Base-by-base conservation (phyloP, 148 eudicot genomes). In the Silene conica region DNA sequence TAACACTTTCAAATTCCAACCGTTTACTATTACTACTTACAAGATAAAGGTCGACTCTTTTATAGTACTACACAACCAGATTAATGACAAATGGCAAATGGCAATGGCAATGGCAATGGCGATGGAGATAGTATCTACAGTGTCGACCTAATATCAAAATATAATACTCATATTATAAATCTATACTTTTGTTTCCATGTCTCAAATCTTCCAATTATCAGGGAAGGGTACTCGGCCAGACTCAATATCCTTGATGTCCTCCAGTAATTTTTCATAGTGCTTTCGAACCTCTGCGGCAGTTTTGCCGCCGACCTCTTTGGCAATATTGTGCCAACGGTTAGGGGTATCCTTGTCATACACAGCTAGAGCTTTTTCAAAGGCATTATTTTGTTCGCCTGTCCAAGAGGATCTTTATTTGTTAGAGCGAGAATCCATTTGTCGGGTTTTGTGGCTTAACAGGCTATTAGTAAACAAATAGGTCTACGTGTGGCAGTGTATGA, bases 321-420 rank as follows among this genome's bases (percentile, higher is more conserved):
- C 86, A 45, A 87, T 73, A 57, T 83, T 87, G 65, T 83, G 83
- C 88, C 88, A 87, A 31, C 88, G 83, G 69, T 85, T 84, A 0
- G 88, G 86, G 5, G 88, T 81, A 69, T 87, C 86, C 78, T 83
- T 80, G 78, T 87, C 90, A 52, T 76, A 81, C 61, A 69, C 73
- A 9, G 82, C 84, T 59, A 87, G 61, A 45, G 90, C 88, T 72
- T 69, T 84, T 79, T 87, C 90, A 23, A 87, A 87, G 46, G 80
- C 76, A 79, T 87, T 83, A 82, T 87, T 78, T 56, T 85, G 86
- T 79, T 80, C 61, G 2, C 68, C 38, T 0, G 88, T 87, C 90
- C 90, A 87, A 1, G 79, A 48, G 10, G 81, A 73, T 34, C 73
- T 74, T 59, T 80, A 69, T 52, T 74, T 65, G 56, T 70, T 46